These are phyloP conservation scores for Penicillium thymicola DNA, from an alignment of 2,329 filamentous ascomycete genomes.

Conservation along the genomic window DNA sequence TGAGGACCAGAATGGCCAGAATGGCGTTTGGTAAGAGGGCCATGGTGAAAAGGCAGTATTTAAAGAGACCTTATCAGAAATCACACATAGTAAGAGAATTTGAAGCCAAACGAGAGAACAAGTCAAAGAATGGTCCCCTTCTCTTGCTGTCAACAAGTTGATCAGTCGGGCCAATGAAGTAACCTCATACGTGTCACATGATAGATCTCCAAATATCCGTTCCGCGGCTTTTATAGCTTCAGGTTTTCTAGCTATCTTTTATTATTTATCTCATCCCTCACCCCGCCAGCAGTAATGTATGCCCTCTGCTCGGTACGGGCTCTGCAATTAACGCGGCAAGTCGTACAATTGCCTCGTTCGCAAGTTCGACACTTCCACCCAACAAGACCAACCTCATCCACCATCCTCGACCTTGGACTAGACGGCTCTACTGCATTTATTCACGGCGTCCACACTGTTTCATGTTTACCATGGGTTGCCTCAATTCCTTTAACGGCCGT, in stretches of 20 bases:
- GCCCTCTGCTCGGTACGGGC: slow-evolving; percentile 6
- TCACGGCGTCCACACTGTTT: slow-evolving; percentile 49
- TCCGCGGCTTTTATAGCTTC: slow-evolving; percentile 3
- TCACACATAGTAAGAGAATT: slow-evolving; percentile 20
- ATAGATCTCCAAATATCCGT: slow-evolving; percentile 4
- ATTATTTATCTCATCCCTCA: not conserved
- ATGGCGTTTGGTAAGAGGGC: slow-evolving; percentile 33
- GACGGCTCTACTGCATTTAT: slow-evolving; percentile 47
- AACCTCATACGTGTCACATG: slow-evolving; percentile 25
- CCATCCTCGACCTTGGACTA: slow-evolving; percentile 41
- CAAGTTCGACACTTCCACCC: slow-evolving; percentile 51
- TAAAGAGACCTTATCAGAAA: slow-evolving; percentile 15
- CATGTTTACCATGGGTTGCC: slow-evolving; percentile 52
- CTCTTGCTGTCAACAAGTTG: slow-evolving; percentile 23
- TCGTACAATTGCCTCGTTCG: slow-evolving; percentile 10
- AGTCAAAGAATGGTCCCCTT: slow-evolving; percentile 8
- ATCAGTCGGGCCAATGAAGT: slow-evolving; percentile 11
- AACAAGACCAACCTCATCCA: slow-evolving; percentile 40
- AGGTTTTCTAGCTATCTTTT: not conserved
- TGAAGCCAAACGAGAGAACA: not conserved
- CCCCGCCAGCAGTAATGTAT: slow-evolving; percentile 10
- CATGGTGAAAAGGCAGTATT: slow-evolving; percentile 26
- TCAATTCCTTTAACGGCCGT: slow-evolving; percentile 56
- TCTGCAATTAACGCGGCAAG: not conserved
- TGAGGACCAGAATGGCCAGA: slow-evolving; percentile 32